A percentile compares a stretch with the other conserved stretches of the same genome.
Conservation (phyloP, 768 basidiomycete species). For the Termitomyces sp. region DNA sequence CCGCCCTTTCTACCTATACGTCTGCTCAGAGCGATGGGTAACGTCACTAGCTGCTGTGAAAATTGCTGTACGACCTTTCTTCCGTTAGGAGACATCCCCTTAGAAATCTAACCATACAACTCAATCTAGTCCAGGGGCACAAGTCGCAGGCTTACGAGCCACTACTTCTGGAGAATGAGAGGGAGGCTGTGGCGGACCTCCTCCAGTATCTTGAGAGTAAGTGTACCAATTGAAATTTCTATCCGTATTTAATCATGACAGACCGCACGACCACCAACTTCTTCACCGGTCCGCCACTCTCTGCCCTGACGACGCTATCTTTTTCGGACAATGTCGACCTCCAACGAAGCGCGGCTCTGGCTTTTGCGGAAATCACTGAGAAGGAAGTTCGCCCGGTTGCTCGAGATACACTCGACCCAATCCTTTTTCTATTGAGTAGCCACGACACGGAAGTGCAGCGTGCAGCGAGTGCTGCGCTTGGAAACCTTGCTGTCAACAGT, state of each 20-base stretch:
- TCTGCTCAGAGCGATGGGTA: slow-evolving; percentile 55
- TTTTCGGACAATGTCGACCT: slow-evolving; percentile 99
- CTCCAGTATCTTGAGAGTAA: slow-evolving; percentile 97
- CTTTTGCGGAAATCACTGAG: slow-evolving; percentile 99
- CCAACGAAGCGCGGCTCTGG: slow-evolving; percentile 95
- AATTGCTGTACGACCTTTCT: slow-evolving; percentile 63
- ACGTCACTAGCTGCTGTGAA: slow-evolving; percentile 77
- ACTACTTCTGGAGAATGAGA: slow-evolving; percentile 85
- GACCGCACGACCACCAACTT: slow-evolving; percentile 99
- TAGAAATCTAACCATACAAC: slow-evolving; percentile 22
- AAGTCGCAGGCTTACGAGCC: slow-evolving; percentile 88
- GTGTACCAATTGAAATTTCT: slow-evolving; percentile 25
- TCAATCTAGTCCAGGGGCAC: slow-evolving; percentile 65
- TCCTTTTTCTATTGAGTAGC: slow-evolving; percentile 93
- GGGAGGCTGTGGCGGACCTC: slow-evolving; percentile 96
- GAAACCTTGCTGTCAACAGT: slow-evolving; percentile 98
- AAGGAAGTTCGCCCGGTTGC: slow-evolving; percentile 98
- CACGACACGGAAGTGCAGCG: slow-evolving; percentile 99
- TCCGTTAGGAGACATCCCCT: slow-evolving; percentile 9
- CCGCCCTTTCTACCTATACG: slow-evolving; percentile 1
- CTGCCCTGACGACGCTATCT: slow-evolving; percentile 92
- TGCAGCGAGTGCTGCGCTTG: slow-evolving; percentile 95
- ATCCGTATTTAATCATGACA: slow-evolving; percentile 29
- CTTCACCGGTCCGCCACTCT: slow-evolving; percentile 90
- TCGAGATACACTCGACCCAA: slow-evolving; percentile 96